A percentile compares a stretch with the other conserved stretches of the same genome.
These are phyloP conservation scores for Diaporthe sp. DNA, from an alignment of 2,329 filamentous ascomycete species.

Conservation along the genomic window DNA sequence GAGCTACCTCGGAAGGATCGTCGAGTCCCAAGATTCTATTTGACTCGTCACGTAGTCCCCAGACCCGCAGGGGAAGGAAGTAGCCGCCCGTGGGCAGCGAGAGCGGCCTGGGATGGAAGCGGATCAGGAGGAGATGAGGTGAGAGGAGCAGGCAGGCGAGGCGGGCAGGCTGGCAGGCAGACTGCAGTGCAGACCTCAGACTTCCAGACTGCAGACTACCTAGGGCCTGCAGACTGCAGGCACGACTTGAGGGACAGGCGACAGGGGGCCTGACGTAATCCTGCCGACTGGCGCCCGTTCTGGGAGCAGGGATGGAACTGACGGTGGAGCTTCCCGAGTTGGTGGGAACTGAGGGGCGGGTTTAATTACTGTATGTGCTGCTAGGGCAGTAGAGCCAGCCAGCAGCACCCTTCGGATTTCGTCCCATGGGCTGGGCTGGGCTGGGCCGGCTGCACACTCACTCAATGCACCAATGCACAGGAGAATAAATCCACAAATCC, in stretches of 20 bases:
- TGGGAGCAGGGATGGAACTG: constrained; percentile 24
- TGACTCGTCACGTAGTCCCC: constrained; percentile 24
- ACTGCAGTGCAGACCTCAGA: neutral
- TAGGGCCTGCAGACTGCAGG: neutral
- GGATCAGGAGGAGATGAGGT: neutral
- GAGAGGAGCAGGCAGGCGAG: neutral
- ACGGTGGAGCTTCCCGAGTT: constrained; percentile 32
- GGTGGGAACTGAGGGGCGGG: constrained; percentile 28
- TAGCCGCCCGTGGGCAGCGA: constrained; percentile 14
- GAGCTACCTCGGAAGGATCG: neutral
- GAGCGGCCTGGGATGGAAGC: constrained; percentile 1
- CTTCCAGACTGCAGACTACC: neutral
- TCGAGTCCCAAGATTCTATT: constrained; percentile 8
- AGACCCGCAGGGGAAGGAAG: constrained; percentile 23
- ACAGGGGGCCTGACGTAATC: constrained; percentile 21
- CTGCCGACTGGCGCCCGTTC: constrained; percentile 9
- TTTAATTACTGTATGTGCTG: constrained; percentile 12
- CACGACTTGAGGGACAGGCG: neutral
- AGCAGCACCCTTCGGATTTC: neutral
- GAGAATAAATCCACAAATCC: constrained; percentile 20
- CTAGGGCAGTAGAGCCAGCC: neutral
- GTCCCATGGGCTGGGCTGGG: constrained; percentile 5
- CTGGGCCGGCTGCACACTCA: constrained; percentile 10
- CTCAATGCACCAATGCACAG: neutral
- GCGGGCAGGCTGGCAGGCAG: neutral